Evolutionary conservation across 2,329 filamentous ascomycete species (phyloP), one percentile per base, ranked within the genome.

Genomic region (Trichophyton verrucosum): DNA sequence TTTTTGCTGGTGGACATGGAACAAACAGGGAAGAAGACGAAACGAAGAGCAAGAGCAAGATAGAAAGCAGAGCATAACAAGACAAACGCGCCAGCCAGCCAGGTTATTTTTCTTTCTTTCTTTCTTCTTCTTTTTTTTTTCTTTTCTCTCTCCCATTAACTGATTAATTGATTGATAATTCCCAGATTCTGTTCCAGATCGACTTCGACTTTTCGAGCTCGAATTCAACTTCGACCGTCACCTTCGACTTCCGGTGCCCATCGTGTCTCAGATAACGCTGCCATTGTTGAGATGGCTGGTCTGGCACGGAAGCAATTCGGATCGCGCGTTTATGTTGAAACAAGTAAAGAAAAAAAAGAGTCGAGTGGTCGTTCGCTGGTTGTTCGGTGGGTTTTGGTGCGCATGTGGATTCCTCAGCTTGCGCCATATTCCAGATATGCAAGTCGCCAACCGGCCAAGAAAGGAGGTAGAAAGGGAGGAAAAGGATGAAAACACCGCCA

Each of bases 381-480:
- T 20, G 33, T 38, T 47, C 7, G 44, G 44, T 24, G n/a, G 7
- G 3, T 24, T 47, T 20, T 47, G 17, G n/a, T 46, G 15, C 3
- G 42, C n/a, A 11, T 46, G 15, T 8, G 42, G 42, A n/a, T 46
- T n/a, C 42, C 42, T 47, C 44, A 47, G 27, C 49, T 30, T 24
- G 49, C 49, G 24, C 27, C 49, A 30, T 53, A 53, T 53, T 40
- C 38, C 53, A 60, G 58, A 60, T 47, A 53, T 58, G 57, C 56
- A 53, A 57, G 36, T 33, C 20, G 56, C 44, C 20, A 38, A 53
- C 57, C 36, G 11, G 49, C 20, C 53, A 55, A 44, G 27, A 40
- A 55, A 56, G 15, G 53, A 56, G 17, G 33, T 38, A 44, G 5
- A n/a, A 44, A 44, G 40, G 40, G 40, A 15, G 15, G n/a, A 8